Conservation (phyloP, 805 yeast genomes). For the Wickerhamomyces ciferrii region DNA sequence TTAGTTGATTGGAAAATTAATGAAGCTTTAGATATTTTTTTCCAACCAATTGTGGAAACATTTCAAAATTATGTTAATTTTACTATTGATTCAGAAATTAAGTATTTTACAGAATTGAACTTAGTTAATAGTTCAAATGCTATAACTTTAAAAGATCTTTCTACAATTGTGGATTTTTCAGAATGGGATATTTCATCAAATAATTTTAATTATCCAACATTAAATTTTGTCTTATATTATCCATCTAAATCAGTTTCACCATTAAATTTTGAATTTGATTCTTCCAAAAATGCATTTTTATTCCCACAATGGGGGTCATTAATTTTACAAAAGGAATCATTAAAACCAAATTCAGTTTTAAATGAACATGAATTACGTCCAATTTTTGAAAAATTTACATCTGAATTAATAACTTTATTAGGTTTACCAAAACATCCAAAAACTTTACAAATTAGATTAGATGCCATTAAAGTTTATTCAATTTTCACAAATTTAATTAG, state of each 20-base stretch:
- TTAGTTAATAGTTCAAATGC: slow-evolving; percentile 20
- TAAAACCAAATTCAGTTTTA: slow-evolving; percentile 25
- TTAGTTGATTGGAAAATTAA: slow-evolving; percentile 74
- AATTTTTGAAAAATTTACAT: slow-evolving; percentile 61
- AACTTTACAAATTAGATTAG: slow-evolving; percentile 60
- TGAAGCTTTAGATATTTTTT: slow-evolving; percentile 38
- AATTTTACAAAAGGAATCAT: slow-evolving; percentile 36
- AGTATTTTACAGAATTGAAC: slow-evolving; percentile 44
- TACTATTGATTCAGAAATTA: slow-evolving; percentile 74
- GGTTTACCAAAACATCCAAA: slow-evolving; percentile 61
- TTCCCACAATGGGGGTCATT: slow-evolving; percentile 85
- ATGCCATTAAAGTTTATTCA: slow-evolving; percentile 56
- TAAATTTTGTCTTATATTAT: slow-evolving; percentile 67
- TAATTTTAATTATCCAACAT: slow-evolving; percentile 55
- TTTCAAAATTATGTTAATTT: slow-evolving; percentile 60
- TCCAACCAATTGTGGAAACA: slow-evolving; percentile 49
- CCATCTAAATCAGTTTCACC: slow-evolving; percentile 48
- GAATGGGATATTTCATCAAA: slow-evolving; percentile 69
- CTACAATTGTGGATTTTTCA: slow-evolving; percentile 78
- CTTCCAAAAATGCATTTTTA: slow-evolving; percentile 34
- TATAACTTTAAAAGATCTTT: slow-evolving; percentile 47
- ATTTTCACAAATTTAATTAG: slow-evolving; percentile 52
- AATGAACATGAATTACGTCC: slow-evolving; percentile 43
- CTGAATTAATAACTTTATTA: slow-evolving; percentile 67
- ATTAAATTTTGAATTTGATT: slow-evolving; percentile 38